Conservation (phyloP, 805 yeast genomes). For the Saccharomyces jurei region DNA sequence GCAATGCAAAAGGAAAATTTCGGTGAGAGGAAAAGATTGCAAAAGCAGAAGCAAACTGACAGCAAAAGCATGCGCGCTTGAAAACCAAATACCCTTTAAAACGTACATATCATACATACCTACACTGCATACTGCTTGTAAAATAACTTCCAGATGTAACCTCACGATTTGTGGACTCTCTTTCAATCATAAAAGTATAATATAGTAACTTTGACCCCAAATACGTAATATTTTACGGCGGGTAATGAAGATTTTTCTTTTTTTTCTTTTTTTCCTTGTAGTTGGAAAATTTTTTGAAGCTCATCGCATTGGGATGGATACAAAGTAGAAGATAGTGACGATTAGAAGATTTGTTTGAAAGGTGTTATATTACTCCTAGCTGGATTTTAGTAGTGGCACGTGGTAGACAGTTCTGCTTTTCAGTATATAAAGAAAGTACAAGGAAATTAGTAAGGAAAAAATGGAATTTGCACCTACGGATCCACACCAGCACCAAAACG, state of each 20-base stretch:
- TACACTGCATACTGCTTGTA: not conserved
- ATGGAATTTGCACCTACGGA: conserved; percentile 36
- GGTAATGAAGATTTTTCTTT: not conserved
- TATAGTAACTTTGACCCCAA: not conserved
- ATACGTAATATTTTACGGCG: not conserved
- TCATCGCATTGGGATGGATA: conserved; percentile 11
- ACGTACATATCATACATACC: not conserved
- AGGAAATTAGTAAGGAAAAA: not conserved
- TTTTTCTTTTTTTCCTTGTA: not conserved
- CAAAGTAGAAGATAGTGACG: not conserved
- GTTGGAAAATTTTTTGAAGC: conserved; percentile 18
- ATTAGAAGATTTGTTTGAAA: not conserved
- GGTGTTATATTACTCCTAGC: too few relatives aligned
- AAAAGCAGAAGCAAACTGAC: conserved; percentile 34
- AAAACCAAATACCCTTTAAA: not conserved
- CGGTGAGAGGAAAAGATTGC: conserved; percentile 60
- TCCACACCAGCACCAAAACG: conserved; percentile 26
- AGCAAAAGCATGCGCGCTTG: conserved; percentile 10
- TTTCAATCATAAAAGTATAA: not conserved
- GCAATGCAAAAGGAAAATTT: conserved; percentile 89
- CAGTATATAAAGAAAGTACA: not conserved
- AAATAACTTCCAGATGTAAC: not conserved
- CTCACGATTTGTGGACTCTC: not conserved
- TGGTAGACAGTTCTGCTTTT: not conserved
- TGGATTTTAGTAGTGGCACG: not conserved